Evolutionary conservation across 78 protist genomes (phyloP), one percentile per base, ranked within the genome.

Genomic region (Planoprotostelium fungivorum): DNA sequence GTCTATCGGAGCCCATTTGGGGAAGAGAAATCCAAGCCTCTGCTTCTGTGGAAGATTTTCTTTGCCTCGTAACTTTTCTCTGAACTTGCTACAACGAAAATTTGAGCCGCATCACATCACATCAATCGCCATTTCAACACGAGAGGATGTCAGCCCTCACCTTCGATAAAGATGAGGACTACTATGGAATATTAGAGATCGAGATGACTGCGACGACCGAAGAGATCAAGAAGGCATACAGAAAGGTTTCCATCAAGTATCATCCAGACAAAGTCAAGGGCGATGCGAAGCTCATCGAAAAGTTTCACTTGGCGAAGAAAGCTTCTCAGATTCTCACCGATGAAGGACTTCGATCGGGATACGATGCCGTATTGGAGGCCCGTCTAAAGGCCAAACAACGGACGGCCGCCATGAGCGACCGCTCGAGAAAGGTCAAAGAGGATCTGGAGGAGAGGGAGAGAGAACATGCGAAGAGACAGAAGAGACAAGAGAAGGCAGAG

Each of bases 161-260:
- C 16, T 51, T 51, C 16, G 73, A 51, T 51, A 16, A 5, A 51
- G 73, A 51, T 51, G 73, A 92, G 89, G 96, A 96, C 84, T 94
- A 89, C 87, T 96, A 96, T 89, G 90, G 92, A 86, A 91, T 93
- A 23, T 85, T 96, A 1, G 96, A 92, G 85, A 91, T 96, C 29
- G 25, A 84, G 0, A 89, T 89, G 63, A 91, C 36, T 28, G 94
- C 96, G 28, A 89, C 36, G 28, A 92, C 88, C 35, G 34, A 29
- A 23, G 96, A 94, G 35, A 96, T 96, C 86, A 92, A 93, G 73
- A 94, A 94, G 38, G 95, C 95, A 0, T 96, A 91, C 63, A 85
- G 94, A 39, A 96, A 94, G 94, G 84, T 94, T 29, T 95, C 97
- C 37, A 90, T 91, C 91, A 93, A 91, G 85, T 94, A 92, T 85